Evolutionary conservation across 768 basidiomycete species (phyloP), one percentile per base, ranked within the genome.

Genomic region (Termitomyces titanicus): DNA sequence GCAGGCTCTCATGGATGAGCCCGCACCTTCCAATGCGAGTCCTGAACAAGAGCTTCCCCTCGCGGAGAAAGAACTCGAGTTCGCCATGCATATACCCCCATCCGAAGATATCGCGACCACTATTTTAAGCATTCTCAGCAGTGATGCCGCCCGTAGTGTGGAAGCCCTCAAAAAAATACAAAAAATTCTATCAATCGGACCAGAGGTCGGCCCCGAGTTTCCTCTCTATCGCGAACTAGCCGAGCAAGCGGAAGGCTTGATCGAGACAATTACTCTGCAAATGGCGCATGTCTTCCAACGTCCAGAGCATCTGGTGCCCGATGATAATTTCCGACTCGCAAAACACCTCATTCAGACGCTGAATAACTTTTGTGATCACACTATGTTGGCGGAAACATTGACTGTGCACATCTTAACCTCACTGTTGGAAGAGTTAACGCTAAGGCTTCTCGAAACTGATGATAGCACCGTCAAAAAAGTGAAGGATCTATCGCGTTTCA

Each of bases 271-370:
- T 63, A 89, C 91, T 3, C 77, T 91, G 24, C 90, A 95, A 65
- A 92, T 96, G 91, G 82, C 89, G 10, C 90, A 93, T 67, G 85
- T 94, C 18, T 98, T 98, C 66, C 91, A 94, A 49, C 81, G 83
- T 45, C 86, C 86, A 2, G 84, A 89, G 27, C 85, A 91, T 51
- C 73, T 95, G 37, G 70, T 84, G 22, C 73, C 82, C 13, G 85
- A 87, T 17, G 86, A 89, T 59, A 92, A 93, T 64, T 94, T 97
- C 74, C 83, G 97, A 38, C 77, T 99, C 9, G 93, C 95, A 45
- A 99, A 99, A 71, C 97, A 98, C 70, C 82, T 98, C 51, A 96
- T 98, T 59, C 95, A 98, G 70, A 95, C 95, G 0, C 81, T 98
- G 27, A 94, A 95, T 63, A 89, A 90, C 24, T 94, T 98, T 68